These are phyloP conservation scores for Ramularia collo-cygni DNA, from an alignment of 2,329 filamentous ascomycete genomes.

Conservation along the genomic window DNA sequence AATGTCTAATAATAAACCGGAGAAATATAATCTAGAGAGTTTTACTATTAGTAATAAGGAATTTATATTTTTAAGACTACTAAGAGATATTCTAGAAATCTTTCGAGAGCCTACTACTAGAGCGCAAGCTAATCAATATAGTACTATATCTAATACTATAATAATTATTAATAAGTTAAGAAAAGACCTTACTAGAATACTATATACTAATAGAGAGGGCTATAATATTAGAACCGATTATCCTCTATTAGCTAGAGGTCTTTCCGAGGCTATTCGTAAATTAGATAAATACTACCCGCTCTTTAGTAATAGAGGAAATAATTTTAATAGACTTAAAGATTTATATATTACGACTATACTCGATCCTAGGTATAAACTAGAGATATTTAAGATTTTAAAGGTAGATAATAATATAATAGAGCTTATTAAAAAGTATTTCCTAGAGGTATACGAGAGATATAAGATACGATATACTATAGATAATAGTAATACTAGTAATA, in stretches of 20 bases:
- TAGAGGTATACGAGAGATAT: neutral
- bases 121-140: neutral
- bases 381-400: neutral
- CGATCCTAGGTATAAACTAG: constrained; percentile 1
- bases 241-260: neutral
- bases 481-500: neutral
- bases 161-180: neutral
- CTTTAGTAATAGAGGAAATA: neutral
- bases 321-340: neutral
- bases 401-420: neutral
- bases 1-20: neutral
- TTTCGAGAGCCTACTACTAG: neutral
- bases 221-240: neutral
- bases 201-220: neutral
- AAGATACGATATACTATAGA: neutral
- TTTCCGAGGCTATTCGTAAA: neutral
- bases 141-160: constrained; percentile 1
- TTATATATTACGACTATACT: constrained; percentile 1
- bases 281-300: neutral
- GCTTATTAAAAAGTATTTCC: neutral
- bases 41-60: neutral
- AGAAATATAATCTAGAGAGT: constrained; percentile 1
- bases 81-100: constrained; percentile 1
- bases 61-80: neutral
- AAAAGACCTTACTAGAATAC: neutral